A percentile compares a stretch with the other conserved stretches of the same genome.
Conservation (phyloP, 2,329 filamentous ascomycete species). For the Fusarium clavum region DNA sequence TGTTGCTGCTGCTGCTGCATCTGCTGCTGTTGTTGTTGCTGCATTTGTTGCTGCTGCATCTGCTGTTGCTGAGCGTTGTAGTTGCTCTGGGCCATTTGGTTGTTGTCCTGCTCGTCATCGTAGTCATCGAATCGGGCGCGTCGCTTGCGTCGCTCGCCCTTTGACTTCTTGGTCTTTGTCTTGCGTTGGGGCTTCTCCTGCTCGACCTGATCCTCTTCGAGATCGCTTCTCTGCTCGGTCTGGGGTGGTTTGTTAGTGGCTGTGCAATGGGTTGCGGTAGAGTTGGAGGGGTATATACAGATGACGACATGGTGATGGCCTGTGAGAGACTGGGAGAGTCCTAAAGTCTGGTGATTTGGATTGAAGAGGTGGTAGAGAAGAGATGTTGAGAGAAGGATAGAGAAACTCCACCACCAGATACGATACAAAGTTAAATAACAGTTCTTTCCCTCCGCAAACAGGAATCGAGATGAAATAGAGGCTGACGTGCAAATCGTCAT, state of each 20-base stretch:
- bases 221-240: conserved; percentile 32
- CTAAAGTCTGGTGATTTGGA: background rate
- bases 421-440: conserved; percentile 14
- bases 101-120: conserved; percentile 27
- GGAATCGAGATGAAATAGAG: conserved; percentile 25
- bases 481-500: conserved; percentile 36
- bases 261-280: background rate
- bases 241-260: conserved; percentile 6
- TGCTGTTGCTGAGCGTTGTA: conserved; percentile 33
- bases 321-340: background rate
- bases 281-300: conserved; percentile 5
- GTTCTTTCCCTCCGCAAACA: conserved; percentile 14
- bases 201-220: conserved; percentile 33
- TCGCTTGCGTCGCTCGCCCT: conserved; percentile 36
- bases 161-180: conserved; percentile 39
- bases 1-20: conserved; percentile 29
- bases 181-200: conserved; percentile 37
- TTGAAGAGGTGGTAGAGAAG: background rate
- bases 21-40: conserved; percentile 28
- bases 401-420: conserved; percentile 20
- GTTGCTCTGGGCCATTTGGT: conserved; percentile 32
- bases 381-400: conserved; percentile 31
- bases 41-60: conserved; percentile 30
- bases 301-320: conserved; percentile 30
- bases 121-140: conserved; percentile 33